A percentile compares a stretch with the other conserved stretches of the same genome.
Evolutionary conservation across 257 asterid species (phyloP).

Genomic region (Solanum pennellii): DNA sequence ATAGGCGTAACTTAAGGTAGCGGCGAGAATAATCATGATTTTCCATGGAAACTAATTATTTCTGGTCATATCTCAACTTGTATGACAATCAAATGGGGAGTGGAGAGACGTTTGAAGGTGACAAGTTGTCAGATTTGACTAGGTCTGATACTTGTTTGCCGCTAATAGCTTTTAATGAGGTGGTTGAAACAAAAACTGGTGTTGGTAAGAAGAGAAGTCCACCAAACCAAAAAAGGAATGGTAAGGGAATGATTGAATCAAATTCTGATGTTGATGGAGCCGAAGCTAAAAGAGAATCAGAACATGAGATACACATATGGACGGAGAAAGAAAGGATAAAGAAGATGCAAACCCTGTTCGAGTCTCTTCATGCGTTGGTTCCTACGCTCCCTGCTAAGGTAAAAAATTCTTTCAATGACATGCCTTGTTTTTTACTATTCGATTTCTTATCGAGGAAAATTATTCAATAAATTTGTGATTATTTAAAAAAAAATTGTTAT

Average conservation of each 20-base stretch:
- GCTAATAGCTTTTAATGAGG: neutral
- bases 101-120: constrained; percentile 1
- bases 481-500: neutral
- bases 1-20: neutral
- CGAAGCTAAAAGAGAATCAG: constrained; percentile 25
- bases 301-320: constrained; percentile 67
- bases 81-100: neutral
- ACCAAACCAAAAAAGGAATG: neutral
- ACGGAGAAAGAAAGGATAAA: constrained; percentile 87
- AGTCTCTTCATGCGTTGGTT: constrained; percentile 67
- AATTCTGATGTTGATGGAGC: neutral
- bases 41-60: constrained; percentile 6
- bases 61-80: constrained; percentile 25
- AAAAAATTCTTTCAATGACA: neutral
- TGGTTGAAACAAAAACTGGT: neutral
- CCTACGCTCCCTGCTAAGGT: constrained; percentile 86
- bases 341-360: constrained; percentile 73
- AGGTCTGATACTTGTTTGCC: constrained; percentile 2
- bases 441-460: neutral
- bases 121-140: neutral
- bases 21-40: constrained; percentile 3
- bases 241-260: neutral
- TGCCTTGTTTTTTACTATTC: neutral
- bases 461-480: neutral
- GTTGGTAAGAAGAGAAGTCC: constrained; percentile 7